Evolutionary conservation across 768 basidiomycete genomes (phyloP).

Genomic region (Cystobasidium tubakii): DNA sequence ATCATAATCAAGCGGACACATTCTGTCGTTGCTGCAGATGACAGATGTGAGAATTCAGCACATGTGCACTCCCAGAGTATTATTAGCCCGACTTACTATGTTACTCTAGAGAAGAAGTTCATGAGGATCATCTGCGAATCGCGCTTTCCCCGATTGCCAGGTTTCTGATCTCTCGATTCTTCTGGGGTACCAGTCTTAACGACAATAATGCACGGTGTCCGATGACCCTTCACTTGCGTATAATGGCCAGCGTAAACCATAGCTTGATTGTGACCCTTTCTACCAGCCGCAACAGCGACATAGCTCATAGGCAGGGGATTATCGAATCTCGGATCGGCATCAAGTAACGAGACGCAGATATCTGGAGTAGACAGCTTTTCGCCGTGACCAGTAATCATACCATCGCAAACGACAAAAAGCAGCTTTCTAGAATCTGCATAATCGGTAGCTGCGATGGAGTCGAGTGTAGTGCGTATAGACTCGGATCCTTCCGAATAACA

Average conservation of each 20-base stretch:
- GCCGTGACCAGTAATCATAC: conserved; percentile 96
- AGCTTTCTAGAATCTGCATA: conserved; percentile 91
- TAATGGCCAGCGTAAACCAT: conserved; percentile 99
- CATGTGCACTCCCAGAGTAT: neutral
- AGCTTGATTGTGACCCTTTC: conserved; percentile 84
- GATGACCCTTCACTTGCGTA: conserved; percentile 79
- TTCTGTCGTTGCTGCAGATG: conserved; percentile 70
- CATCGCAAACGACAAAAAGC: conserved; percentile 89
- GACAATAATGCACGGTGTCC: conserved; percentile 86
- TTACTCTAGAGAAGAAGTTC: conserved; percentile 99
- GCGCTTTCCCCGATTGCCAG: conserved; percentile 95
- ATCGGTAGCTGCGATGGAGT: conserved; percentile 80
- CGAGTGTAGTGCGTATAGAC: conserved; percentile 80
- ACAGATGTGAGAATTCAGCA: neutral
- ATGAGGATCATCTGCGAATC: conserved; percentile 98
- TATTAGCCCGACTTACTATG: conserved; percentile 56
- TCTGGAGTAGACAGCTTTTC: conserved; percentile 95
- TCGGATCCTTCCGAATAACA: conserved; percentile 98
- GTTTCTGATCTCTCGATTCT: conserved; percentile 84
- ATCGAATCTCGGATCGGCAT: conserved; percentile 90
- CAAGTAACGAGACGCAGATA: conserved; percentile 82
- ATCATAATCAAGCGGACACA: conserved; percentile 95
- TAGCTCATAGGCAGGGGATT: conserved; percentile 94
- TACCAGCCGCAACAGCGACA: conserved; percentile 77
- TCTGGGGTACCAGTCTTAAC: conserved; percentile 92